A percentile compares a stretch with the other conserved stretches of the same genome.
Conservation (phyloP, 1,139 yeast genomes). For the Nakaseomyces uthaithaninus region DNA sequence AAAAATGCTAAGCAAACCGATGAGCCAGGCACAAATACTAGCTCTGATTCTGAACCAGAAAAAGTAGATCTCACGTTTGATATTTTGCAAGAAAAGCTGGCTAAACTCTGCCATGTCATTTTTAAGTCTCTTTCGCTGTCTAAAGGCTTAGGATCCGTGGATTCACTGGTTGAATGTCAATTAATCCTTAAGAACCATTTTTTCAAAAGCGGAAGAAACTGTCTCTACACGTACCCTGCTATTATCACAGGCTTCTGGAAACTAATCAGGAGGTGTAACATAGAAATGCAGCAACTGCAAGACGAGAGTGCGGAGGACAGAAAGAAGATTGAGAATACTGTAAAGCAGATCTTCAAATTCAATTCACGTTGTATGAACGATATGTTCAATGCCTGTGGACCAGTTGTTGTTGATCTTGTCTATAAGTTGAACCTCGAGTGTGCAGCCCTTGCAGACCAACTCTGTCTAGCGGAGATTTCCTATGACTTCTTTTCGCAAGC, state of each 20-base stretch:
- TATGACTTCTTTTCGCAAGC: slow-evolving; percentile 88
- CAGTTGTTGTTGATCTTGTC: slow-evolving; percentile 40
- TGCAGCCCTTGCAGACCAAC: slow-evolving; percentile 71
- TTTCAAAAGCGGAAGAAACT: slow-evolving; percentile 46
- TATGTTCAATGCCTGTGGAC: slow-evolving; percentile 48
- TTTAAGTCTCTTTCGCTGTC: slow-evolving; percentile 15
- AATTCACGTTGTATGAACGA: slow-evolving; percentile 66
- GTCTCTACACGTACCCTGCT: slow-evolving; percentile 67
- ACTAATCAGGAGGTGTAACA: slow-evolving; percentile 48
- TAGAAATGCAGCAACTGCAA: slow-evolving; percentile 11
- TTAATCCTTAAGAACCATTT: slow-evolving; percentile 50
- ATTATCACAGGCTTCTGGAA: slow-evolving; percentile 53
- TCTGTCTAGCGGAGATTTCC: slow-evolving; percentile 53
- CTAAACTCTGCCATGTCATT: slow-evolving; percentile 40
- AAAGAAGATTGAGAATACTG: slow-evolving; percentile 11
- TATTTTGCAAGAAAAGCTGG: slow-evolving; percentile 54
- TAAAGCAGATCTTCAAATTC: slow-evolving; percentile 54
- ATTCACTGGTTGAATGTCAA: slow-evolving; percentile 38
- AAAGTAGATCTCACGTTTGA: slow-evolving; percentile 12
- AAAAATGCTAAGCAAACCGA: not conserved
- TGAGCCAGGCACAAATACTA: not conserved
- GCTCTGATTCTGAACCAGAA: not conserved
- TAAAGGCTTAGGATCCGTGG: slow-evolving; percentile 40
- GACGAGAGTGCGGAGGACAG: slow-evolving; percentile 7
- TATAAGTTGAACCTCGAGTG: slow-evolving; percentile 45